A percentile compares a stretch with the other conserved stretches of the same genome.
Evolutionary conservation across 2,329 filamentous ascomycete genomes (phyloP).

Genomic region (Macrophomina pseudophaseolina): DNA sequence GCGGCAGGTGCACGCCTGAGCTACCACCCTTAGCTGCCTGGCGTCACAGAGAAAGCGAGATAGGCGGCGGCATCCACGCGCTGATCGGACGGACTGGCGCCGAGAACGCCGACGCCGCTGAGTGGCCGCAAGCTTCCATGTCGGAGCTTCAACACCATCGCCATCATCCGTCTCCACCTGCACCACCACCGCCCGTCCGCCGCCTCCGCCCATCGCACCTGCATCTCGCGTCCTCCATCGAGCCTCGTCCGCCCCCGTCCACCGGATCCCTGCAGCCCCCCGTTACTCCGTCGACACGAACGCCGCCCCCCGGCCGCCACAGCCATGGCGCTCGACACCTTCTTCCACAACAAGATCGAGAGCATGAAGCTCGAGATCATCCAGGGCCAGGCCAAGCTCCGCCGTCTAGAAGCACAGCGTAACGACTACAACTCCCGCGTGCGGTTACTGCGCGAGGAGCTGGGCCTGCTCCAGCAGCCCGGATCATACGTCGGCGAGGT

Average conservation of each 20-base stretch:
- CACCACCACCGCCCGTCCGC: background rate
- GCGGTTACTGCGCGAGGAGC: constrained; percentile 89
- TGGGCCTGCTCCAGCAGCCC: constrained; percentile 93
- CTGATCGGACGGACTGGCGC: constrained; percentile 15
- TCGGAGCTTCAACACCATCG: constrained; percentile 25
- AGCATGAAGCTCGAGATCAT: constrained; percentile 99
- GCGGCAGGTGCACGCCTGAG: constrained; percentile 10
- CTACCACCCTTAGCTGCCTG: background rate
- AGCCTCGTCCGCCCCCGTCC: background rate
- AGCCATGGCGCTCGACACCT: constrained; percentile 98
- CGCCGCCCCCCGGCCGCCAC: constrained; percentile 36
- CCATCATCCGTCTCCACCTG: constrained; percentile 5
- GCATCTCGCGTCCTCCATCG: background rate
- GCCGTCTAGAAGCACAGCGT: constrained; percentile 93
- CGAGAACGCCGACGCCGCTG: constrained; percentile 26
- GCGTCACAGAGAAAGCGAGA: constrained; percentile 2
- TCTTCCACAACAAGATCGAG: constrained; percentile 99
- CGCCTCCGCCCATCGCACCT: background rate
- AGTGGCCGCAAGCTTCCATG: constrained; percentile 24
- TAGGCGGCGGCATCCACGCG: background rate
- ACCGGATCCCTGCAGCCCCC: background rate
- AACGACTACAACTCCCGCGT: constrained; percentile 99
- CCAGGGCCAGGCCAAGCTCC: constrained; percentile 93
- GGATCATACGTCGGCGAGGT: constrained; percentile 98
- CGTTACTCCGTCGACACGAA: background rate